Evolutionary conservation across 2,329 filamentous ascomycete species (phyloP), one percentile per base, ranked within the genome.

Genomic region (Alternaria dauci): DNA sequence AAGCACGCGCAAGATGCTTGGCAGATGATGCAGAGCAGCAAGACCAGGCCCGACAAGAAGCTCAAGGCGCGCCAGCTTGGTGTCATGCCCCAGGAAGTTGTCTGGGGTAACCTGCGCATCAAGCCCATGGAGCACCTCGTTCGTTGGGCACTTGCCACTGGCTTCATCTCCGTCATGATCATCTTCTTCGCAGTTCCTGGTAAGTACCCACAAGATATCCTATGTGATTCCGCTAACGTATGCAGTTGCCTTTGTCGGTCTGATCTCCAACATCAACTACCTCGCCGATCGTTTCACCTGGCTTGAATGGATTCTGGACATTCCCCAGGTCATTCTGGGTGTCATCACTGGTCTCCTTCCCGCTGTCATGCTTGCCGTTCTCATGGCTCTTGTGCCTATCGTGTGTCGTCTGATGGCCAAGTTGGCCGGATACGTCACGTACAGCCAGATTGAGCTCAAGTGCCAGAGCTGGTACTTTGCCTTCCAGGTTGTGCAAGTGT

Each of bases 401-500:
- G 65, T 83, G 53, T 79, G 74, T 58, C 74, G 76, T 56, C 44
- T 78, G 41, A 67, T 78, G 67, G 78, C 79, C 26, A 78, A 76
- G 57, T 39, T 75, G 44, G 73, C 76, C 20, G 79, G 79, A 12
- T 76, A 74, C 71, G 70, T 70, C 5, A 83, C 82, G 0, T 75
- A 74, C 26, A 78, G 80, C 36, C 79, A 82, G 53, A 79, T 82
- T 12, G 82, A 84, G 51, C 83, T 98, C 16, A 93, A 93, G 62
- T 93, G 91, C 0, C 95, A 99, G 76, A 94, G 94, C 72, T 91
- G 88, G 68, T 99, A 97, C 83, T 99, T 98, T 75, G 88, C 86
- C 46, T 96, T 96, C 83, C 92, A 95, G 78, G 88, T 98, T 42
- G 86, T 98, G n/a, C 94, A 98, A 76, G 92, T 97, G 39, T 98